A percentile compares a stretch with the other conserved stretches of the same genome.
phyloP scores from a whole-genome alignment of 495 filamentous ascomycete species.

The Annulohypoxylon bovei region DNA sequence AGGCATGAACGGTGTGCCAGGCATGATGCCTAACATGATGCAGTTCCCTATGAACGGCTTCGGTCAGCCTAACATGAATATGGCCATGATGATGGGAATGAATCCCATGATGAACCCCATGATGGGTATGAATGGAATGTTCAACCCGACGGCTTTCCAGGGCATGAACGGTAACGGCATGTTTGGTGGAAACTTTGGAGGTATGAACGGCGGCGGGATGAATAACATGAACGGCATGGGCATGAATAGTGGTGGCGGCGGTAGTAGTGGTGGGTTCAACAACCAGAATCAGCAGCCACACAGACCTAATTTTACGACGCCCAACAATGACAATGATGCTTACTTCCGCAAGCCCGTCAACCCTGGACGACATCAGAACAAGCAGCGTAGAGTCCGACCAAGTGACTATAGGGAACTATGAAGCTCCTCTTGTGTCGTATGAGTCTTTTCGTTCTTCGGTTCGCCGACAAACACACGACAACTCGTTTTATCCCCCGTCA shows the following conservation, averaged over 20 bases:
- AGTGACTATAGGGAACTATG: slow-evolving; percentile 91
- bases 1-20: slow-evolving; percentile 53
- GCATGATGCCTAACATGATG: slow-evolving; percentile 58
- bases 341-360: slow-evolving; percentile 98
- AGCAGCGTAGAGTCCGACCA: slow-evolving; percentile 78
- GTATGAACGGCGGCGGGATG: slow-evolving; percentile 62
- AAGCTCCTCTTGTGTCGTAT: slow-evolving; percentile 27
- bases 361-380: slow-evolving; percentile 86
- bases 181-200: slow-evolving; percentile 44
- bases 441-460: background rate
- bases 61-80: slow-evolving; percentile 54
- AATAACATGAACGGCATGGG: slow-evolving; percentile 58
- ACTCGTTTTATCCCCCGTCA: background rate
- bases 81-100: slow-evolving; percentile 56
- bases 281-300: slow-evolving; percentile 54
- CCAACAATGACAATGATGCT: slow-evolving; percentile 82
- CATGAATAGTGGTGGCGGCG: slow-evolving; percentile 61
- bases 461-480: background rate
- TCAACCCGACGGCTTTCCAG: slow-evolving; percentile 65
- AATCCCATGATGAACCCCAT: slow-evolving; percentile 66
- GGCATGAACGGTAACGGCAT: slow-evolving; percentile 62
- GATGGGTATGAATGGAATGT: slow-evolving; percentile 56
- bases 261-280: slow-evolving; percentile 42
- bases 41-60: slow-evolving; percentile 54
- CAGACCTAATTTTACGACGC: slow-evolving; percentile 74